Evolutionary conservation across 1,284 basidiomycete genomes (phyloP).

Genomic region (Moniliophthora roreri): DNA sequence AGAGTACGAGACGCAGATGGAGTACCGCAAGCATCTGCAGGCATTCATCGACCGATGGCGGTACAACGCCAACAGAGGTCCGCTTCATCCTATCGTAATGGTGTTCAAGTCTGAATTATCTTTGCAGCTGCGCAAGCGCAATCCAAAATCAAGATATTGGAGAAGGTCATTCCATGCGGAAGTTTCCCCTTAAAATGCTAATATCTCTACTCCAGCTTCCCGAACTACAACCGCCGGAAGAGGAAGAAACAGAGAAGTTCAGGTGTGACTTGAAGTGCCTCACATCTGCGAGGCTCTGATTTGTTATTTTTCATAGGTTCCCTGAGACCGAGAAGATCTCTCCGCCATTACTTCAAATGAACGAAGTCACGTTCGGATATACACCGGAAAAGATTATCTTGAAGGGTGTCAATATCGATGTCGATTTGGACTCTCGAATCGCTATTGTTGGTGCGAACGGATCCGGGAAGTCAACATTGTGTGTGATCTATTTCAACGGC

Average conservation of each 20-base stretch:
- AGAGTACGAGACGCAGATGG: slow-evolving; percentile 95
- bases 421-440: slow-evolving; percentile 86
- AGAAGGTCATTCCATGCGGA: slow-evolving; percentile 61
- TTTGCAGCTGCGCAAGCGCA: slow-evolving; percentile 84
- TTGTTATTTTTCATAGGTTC: slow-evolving; percentile 51
- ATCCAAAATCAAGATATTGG: slow-evolving; percentile 97
- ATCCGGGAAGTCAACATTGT: slow-evolving; percentile 81
- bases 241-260: slow-evolving; percentile 89
- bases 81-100: slow-evolving; percentile 13
- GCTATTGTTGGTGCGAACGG: slow-evolving; percentile 89
- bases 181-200: neutral
- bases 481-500: slow-evolving; percentile 22
- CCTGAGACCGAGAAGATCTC: slow-evolving; percentile 95
- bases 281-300: slow-evolving; percentile 7
- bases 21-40: slow-evolving; percentile 93
- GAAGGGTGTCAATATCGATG: slow-evolving; percentile 85
- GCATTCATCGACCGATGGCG: slow-evolving; percentile 98
- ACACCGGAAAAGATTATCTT: slow-evolving; percentile 79
- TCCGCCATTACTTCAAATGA: slow-evolving; percentile 93
- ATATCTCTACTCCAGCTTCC: slow-evolving; percentile 58
- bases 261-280: slow-evolving; percentile 41
- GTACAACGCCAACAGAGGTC: slow-evolving; percentile 89
- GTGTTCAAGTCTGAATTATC: slow-evolving; percentile 3
- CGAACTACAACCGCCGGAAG: slow-evolving; percentile 89
- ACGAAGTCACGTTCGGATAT: slow-evolving; percentile 93